Evolutionary conservation across 768 basidiomycete species (phyloP).

Genomic region (Sarcodon aspratus): DNA sequence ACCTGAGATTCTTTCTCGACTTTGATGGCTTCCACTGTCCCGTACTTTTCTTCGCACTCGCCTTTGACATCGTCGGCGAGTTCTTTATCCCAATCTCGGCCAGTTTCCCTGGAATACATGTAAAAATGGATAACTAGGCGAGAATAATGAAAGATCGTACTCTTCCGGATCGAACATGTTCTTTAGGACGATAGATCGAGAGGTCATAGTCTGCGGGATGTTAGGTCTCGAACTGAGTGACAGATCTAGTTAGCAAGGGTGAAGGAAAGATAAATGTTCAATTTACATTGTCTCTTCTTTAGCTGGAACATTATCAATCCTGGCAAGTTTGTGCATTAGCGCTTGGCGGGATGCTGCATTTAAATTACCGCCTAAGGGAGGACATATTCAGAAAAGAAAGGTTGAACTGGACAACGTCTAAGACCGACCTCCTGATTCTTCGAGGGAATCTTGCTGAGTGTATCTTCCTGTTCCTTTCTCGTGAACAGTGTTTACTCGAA

Average conservation of each 20-base stretch:
- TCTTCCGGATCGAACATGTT: conserved; percentile 99
- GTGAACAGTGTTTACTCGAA: conserved; percentile 87
- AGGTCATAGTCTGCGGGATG: conserved; percentile 78
- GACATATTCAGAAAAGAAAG: background rate
- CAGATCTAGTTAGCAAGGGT: conserved; percentile 2
- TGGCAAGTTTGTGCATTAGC: conserved; percentile 99
- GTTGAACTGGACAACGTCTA: conserved; percentile 5
- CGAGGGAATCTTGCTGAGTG: conserved; percentile 68
- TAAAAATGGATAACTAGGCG: conserved; percentile 2
- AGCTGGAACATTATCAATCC: conserved; percentile 60
- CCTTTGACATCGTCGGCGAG: conserved; percentile 93
- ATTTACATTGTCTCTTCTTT: conserved; percentile 54
- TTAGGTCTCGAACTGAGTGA: conserved; percentile 54
- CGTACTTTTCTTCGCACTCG: conserved; percentile 90
- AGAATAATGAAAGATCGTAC: conserved; percentile 31
- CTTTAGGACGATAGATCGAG: conserved; percentile 79
- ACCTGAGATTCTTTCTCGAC: conserved; percentile 93
- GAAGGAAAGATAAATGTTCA: background rate
- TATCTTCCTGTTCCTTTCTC: conserved; percentile 77
- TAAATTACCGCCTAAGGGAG: conserved; percentile 76
- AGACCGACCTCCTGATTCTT: conserved; percentile 75
- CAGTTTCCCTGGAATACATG: conserved; percentile 63
- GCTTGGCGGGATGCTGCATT: conserved; percentile 97
- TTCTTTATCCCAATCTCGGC: conserved; percentile 93
- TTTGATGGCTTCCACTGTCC: conserved; percentile 77